These are phyloP conservation scores for Paxillus ammoniavirescens DNA, from an alignment of 768 basidiomycete species.

Conservation along the genomic window DNA sequence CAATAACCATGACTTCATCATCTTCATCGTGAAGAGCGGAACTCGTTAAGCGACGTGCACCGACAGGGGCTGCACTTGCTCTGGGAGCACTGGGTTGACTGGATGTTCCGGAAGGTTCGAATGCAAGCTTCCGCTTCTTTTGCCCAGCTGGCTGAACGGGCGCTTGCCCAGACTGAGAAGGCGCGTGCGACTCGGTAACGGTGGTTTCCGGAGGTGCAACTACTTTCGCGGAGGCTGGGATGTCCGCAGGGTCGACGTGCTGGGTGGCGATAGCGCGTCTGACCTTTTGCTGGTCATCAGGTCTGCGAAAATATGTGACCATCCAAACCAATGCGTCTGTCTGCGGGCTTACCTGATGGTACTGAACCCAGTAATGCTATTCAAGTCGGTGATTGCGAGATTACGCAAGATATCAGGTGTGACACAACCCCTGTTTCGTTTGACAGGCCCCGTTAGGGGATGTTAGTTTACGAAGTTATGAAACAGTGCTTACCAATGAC, in stretches of 20 bases:
- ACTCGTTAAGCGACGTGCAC: background rate
- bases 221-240: constrained; percentile 47
- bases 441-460: constrained; percentile 6
- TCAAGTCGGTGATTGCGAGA: constrained; percentile 44
- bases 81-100: constrained; percentile 15
- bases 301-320: constrained; percentile 30
- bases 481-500: constrained; percentile 58
- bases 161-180: constrained; percentile 12
- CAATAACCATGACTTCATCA: constrained; percentile 39
- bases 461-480: constrained; percentile 5
- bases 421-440: constrained; percentile 62
- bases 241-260: constrained; percentile 54
- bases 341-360: constrained; percentile 41
- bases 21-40: constrained; percentile 36
- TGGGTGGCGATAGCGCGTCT: constrained; percentile 53
- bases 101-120: constrained; percentile 11
- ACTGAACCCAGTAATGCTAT: constrained; percentile 49
- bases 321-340: background rate
- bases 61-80: constrained; percentile 11
- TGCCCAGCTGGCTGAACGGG: constrained; percentile 20
- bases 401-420: constrained; percentile 52
- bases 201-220: constrained; percentile 7
- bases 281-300: constrained; percentile 63
- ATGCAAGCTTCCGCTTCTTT: constrained; percentile 45
- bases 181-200: background rate